Percentiles rank a stretch among this genome's conserved stretches.
phyloP scores from a whole-genome alignment of 2,329 filamentous ascomycete genomes.

The Rhytidhysteron rufulum region DNA sequence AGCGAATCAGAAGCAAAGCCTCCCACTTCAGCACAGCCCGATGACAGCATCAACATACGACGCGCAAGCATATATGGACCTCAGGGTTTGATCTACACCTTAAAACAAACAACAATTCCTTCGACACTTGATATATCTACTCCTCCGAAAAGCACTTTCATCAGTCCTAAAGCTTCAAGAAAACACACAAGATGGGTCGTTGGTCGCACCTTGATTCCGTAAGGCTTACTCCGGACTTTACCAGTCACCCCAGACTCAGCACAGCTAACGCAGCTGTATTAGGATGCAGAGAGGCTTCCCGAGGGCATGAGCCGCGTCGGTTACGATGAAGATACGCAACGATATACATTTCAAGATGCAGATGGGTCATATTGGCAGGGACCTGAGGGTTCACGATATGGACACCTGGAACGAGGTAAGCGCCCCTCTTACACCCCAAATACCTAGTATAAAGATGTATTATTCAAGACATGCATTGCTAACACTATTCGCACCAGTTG shows the following conservation, averaged over 20 bases:
- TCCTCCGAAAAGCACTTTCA: background rate
- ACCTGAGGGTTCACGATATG: constrained; percentile 49
- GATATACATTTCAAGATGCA: constrained; percentile 51
- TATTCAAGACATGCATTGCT: background rate
- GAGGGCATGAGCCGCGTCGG: constrained; percentile 53
- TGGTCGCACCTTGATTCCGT: constrained; percentile 1
- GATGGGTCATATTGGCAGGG: constrained; percentile 51
- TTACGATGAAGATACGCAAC: constrained; percentile 55
- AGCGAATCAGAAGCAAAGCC: background rate
- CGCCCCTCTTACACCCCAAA: background rate
- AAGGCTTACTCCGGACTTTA: too few relatives aligned
- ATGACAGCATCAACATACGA: background rate
- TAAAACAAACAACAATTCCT: background rate
- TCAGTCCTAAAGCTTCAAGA: background rate
- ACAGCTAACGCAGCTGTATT: too few relatives aligned
- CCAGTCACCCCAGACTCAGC: too few relatives aligned
- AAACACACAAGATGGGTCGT: background rate
- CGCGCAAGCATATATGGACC: background rate
- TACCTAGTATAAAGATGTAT: background rate
- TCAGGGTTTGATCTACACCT: background rate
- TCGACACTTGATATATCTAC: background rate
- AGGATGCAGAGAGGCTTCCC: constrained; percentile 53
- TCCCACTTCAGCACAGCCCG: background rate
- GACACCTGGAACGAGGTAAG: constrained; percentile 38
- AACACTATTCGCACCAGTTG: background rate